A percentile compares a stretch with the other conserved stretches of the same genome.
Conservation (phyloP, 176 grass and related monocot species). For the Hordeum vulgare region MorexV3_pseudomolecules_assembly NC_058520.1:532565546-532566045, state of each 20-base stretch:
- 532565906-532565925: no score
- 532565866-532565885: constrained; percentile 94
- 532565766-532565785: constrained; percentile 83
- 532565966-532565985: not conserved
- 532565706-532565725: not conserved
- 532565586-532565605: constrained; percentile 83
- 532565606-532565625: constrained; percentile 85
- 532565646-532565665: not conserved
- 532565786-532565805: constrained; percentile 91
- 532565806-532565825: constrained; percentile 94
- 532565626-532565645: constrained; percentile 71
- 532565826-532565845: constrained; percentile 89
- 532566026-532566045: constrained; percentile 65
- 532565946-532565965: not conserved
- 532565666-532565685: not conserved
- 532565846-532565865: constrained; percentile 96
- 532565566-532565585: constrained; percentile 75
- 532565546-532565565: constrained; percentile 89
- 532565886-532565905: constrained; percentile 14
- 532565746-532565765: constrained; percentile 38
- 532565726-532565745: not conserved
- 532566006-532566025: constrained; percentile 98
- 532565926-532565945: not conserved
- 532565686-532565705: no score
- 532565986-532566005: constrained; percentile 75